Base-by-base conservation (phyloP, 2,329 filamentous ascomycete species). In the Alternaria burnsii region DNA sequence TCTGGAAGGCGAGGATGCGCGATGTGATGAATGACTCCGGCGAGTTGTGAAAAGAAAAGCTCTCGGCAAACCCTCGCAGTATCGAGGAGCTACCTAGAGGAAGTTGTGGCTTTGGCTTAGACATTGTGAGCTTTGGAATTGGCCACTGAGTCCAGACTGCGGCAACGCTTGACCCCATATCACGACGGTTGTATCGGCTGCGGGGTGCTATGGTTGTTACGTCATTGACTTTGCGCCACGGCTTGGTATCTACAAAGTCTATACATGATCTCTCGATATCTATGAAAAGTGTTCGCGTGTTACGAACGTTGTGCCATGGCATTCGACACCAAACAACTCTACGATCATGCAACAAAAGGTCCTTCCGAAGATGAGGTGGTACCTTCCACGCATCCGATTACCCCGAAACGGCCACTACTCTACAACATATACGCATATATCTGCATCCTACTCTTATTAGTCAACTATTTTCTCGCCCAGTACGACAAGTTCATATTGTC, bases 401-500 rank as follows among this genome's bases (percentile, higher is more conserved):
- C 28, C 28, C 10, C 3, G 10, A 30, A 30, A 30, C 28, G 28
- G 28, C 4, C 46, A 26, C 46, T 34, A 16, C 28, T 50, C 14
- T 18, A 36, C 18, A 36, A 50, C n/a, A 9, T 30, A 10, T 50
- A 50, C 18, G 46, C 46, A 10, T 50, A 50, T 32, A 18, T 50
- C 20, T 50, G 46, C 30, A 50, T 50, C 14, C 10, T 32, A 9
- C 46, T 50, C 22, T 18, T 50, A 7, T 50, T 50, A 6, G 26
- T 50, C 7, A 50, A 50, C 30, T 50, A 50, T 12, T 50, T 50
- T 28, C 30, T 50, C 14, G 46, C 46, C 11, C 46, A 50, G 14
- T 50, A 50, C 46, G 46, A 50, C 12, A 50, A 50, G 18, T 50
- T 50, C 20, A 50, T 50, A 6, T 18, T 50, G 5, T 50, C 46